Evolutionary conservation across 768 basidiomycete genomes (phyloP), one percentile per base, ranked within the genome.

Genomic region (Amanita rubescens): DNA sequence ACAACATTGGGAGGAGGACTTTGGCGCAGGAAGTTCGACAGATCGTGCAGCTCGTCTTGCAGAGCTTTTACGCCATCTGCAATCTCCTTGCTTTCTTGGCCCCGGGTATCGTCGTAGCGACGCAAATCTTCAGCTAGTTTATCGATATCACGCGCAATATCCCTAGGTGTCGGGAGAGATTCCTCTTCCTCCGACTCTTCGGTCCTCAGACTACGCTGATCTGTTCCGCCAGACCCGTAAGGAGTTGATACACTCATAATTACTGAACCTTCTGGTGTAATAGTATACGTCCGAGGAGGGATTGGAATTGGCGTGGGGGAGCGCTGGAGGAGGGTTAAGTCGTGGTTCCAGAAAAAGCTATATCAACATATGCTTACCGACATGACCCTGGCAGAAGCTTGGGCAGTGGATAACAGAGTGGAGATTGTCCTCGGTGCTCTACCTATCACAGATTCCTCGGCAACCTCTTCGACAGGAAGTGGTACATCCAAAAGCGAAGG

Each of bases 21-120:
- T 22, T 42, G 41, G 12, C 72, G 80, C 15, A 86, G 65, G 56
- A 74, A 78, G 25, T 79, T 70, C 0, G 82, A 77, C 10, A 94
- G 72, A 42, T 83, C 80, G 11, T 73, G 74, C 2, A 95, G 69
- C 58, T 88, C 83, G 34, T 84, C 74, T 54, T 85, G 78, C 35
- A 96, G 79, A 0, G 81, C 78, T 49, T 78, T 78, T 3, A 95
- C 73, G 61, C 87, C 83, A 43, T 80, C 81, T 0, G 77, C 74
- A 7, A 94, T 63, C 14, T 84, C 83, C 24, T 78, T 73, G 27
- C 75, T 78, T 58, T 94, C 87, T 2, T 78, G 72, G 0, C 80
- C 83, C 50, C 87, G 71, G 15, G 73, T 70, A 30, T 76, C 71
- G 59, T 91, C 82, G 52, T 74, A 75, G 2, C 66, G 63, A 8